Evolutionary conservation across 2,329 filamentous ascomycete species (phyloP).

Genomic region (Xylaria sp.): DNA sequence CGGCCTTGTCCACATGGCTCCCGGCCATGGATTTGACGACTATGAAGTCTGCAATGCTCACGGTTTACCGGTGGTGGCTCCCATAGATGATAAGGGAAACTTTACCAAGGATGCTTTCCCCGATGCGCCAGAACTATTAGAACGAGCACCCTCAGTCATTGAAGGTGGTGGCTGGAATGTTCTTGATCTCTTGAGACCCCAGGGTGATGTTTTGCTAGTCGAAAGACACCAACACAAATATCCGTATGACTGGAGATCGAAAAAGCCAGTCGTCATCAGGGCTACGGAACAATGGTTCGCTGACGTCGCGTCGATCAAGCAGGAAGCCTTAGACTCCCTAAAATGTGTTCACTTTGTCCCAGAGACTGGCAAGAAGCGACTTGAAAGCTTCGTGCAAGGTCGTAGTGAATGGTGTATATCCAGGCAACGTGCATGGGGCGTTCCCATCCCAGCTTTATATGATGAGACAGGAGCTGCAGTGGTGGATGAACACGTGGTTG

Average conservation of each 20-base stretch:
- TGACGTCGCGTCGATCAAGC: constrained; percentile 85
- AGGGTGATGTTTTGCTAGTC: constrained; percentile 71
- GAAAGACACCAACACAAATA: constrained; percentile 90
- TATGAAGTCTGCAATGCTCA: constrained; percentile 82
- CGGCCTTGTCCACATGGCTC: constrained; percentile 93
- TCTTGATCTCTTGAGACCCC: constrained; percentile 70
- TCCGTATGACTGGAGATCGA: constrained; percentile 97
- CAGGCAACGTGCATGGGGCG: constrained; percentile 93
- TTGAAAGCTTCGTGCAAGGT: constrained; percentile 87
- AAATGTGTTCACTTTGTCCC: constrained; percentile 82
- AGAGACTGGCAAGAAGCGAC: constrained; percentile 74
- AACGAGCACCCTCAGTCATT: constrained; percentile 75
- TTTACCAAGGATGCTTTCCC: constrained; percentile 87
- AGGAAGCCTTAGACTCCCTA: constrained; percentile 75
- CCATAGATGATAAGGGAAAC: constrained; percentile 81
- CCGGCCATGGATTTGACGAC: constrained; percentile 96
- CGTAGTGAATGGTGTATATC: constrained; percentile 99
- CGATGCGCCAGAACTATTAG: constrained; percentile 72
- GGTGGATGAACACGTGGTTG: constrained; percentile 81
- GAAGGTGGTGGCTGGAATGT: constrained; percentile 76
- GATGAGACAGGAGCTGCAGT: constrained; percentile 77
- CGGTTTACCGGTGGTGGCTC: constrained; percentile 80
- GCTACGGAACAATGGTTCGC: constrained; percentile 99
- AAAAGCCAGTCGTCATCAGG: constrained; percentile 87
- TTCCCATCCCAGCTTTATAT: constrained; percentile 93